Conservation (phyloP, 305 asterid species). For the Solanum aculeatissimum region DNA sequence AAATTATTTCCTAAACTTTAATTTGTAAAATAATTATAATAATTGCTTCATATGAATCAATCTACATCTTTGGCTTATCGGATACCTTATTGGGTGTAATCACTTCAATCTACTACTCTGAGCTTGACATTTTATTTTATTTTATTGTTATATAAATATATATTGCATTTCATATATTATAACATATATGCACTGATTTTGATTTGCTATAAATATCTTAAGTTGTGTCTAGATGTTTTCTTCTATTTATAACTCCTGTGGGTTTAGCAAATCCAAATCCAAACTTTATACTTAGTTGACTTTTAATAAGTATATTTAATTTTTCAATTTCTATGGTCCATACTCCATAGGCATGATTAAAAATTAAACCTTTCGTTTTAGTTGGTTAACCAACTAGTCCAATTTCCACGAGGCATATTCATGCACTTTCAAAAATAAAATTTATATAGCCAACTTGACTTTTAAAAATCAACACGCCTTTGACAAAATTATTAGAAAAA, state of each 20-base stretch:
- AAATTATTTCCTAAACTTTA: too few species aligned
- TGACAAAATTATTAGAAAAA: neutral
- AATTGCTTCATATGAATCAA: neutral
- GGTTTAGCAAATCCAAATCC: neutral
- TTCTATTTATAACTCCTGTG: neutral
- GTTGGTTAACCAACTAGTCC: neutral
- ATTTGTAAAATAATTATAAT: neutral
- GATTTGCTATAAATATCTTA: too few species aligned
- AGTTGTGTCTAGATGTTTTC: neutral
- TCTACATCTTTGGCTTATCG: neutral
- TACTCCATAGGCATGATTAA: neutral
- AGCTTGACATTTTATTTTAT: neutral
- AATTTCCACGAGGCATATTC: neutral
- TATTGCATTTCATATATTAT: neutral
- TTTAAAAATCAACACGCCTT: neutral
- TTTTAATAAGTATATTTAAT: neutral
- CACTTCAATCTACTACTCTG: neutral
- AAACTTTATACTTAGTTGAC: neutral
- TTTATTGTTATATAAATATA: neutral
- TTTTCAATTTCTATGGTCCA: neutral
- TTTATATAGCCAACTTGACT: neutral
- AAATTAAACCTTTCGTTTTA: neutral
- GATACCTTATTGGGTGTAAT: neutral
- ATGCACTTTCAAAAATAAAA: neutral
- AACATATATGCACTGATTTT: neutral